Base-by-base conservation (phyloP, 192 early-diverging fungal species). In the Paraglomus brasilianum region DNA sequence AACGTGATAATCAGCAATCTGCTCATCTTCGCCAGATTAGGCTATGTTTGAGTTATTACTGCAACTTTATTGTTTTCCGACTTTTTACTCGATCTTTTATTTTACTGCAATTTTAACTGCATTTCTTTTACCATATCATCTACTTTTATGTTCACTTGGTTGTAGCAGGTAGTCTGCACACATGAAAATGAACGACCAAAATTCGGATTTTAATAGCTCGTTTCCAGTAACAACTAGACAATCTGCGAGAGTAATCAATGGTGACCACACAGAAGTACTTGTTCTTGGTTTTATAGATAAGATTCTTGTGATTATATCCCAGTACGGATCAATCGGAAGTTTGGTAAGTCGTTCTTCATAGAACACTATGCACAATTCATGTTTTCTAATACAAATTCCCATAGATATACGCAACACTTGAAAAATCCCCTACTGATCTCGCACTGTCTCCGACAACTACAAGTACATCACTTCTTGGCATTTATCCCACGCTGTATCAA, bases 321-420 rank as follows among this genome's bases (percentile, higher is more conserved):
- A 86, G 39, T 83, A 81, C 68, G 82, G 82, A 11, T 79, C 74
- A 61, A 77, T 82, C 36, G 84, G 84, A 10, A 84, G 79, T 68
- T 40, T 86, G 79, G 84, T 86, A 77, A 50, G 58, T 24, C 11
- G 15, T 8, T 44, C 39, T 13, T 19, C n/a, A 38, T 49, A 22
- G n/a, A 22, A 40, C 24, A 38, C 15, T 52, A 14, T 44, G 19
- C 24, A 40, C 19, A 58, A 64, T 11, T 66, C 36, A 40, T 14
- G 38, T 22, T 2, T 6, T 36, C 15, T 72, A 7, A 53, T 8
- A 43, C 11, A 19, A 1, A 38, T 59, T 8, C 15, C 19, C 22
- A 4, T 38, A 66, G 49, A n/a, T 39, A n/a, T 52, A 67, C 55
- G 66, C 15, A 21, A 72, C 30, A 30, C 19, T 43, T 43, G 53